Evolutionary conservation across 2,329 filamentous ascomycete species (phyloP), one percentile per base, ranked within the genome.

Genomic region (Ambrosiella xylebori): DNA sequence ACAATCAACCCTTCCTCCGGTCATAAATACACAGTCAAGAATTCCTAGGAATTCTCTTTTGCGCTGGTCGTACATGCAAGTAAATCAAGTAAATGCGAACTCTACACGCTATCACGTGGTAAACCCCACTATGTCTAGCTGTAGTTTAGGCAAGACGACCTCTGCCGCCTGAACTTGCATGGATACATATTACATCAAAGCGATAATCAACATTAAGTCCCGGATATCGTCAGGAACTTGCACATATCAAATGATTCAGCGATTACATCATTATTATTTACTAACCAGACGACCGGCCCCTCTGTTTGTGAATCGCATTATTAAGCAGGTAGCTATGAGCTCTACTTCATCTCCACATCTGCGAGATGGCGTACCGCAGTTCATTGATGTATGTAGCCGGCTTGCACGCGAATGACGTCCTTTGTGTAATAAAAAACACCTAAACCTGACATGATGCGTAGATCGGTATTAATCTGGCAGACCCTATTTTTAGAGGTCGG

Each of bases 381-480:
- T 81, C 64, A 76, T 82, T 61, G 80, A 84, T 77, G 80, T 83
- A 72, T 65, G 75, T 67, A 11, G 12, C 6, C n/a, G 19, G 12
- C 41, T 7, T 50, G 38, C 11, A 19, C 19, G 15, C 13, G 40
- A 17, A 53, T 8, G 39, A 12, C 12, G 3, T 37, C 41, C 36
- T 9, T 38, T 17, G 35, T 39, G 49, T 17, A 37, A n/a, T 13
- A 40, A 36, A 52, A 45, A 45, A 49, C 44, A 59, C 45, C 17
- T 27, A 27, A 27, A 17, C 9, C 7, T 37, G 38, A 37, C n/a
- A 13, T 38, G 19, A 36, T 49, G 15, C 35, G 62, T 68, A 84
- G 81, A 84, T 98, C 66, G 93, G 91, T 59, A 96, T 98, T 75
- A 98, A 98, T 70, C 79, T 98, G 58, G 86, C 90, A 57, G 93